phyloP scores from a whole-genome alignment of 805 yeast species.

The Isabelozyma heimii region DNA sequence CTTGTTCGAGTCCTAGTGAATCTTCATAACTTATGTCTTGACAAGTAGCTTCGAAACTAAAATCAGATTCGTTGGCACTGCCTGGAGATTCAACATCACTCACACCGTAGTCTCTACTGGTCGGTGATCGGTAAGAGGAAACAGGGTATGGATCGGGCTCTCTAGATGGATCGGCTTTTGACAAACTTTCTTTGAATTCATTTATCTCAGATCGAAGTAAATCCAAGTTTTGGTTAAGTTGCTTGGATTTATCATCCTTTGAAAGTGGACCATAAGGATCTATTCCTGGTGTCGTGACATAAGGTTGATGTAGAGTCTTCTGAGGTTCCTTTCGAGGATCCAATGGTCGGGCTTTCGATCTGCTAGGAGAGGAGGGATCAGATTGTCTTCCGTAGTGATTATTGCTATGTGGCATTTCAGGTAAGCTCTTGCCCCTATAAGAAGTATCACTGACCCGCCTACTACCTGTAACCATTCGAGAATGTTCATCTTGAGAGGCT shows the following conservation, averaged over 20 bases:
- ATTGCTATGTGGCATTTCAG: neutral
- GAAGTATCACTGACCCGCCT: neutral
- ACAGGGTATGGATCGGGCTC: neutral
- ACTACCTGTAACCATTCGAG: neutral
- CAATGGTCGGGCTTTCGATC: neutral
- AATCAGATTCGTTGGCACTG: conserved; percentile 20
- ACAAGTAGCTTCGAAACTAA: conserved; percentile 38
- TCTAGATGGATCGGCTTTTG: conserved; percentile 16
- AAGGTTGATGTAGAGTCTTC: neutral
- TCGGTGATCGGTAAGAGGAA: neutral
- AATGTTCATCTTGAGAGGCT: neutral
- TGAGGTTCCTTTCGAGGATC: neutral
- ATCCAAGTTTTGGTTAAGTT: conserved; percentile 41
- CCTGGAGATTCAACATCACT: conserved; percentile 4
- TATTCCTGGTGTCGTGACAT: neutral
- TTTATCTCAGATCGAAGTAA: conserved; percentile 41
- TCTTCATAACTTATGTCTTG: conserved; percentile 42
- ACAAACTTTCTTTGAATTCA: conserved; percentile 42
- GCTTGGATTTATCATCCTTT: conserved; percentile 24
- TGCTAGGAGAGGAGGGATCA: neutral
- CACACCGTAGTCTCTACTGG: neutral
- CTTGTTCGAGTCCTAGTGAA: conserved; percentile 32
- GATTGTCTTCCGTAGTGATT: neutral
- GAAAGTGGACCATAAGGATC: neutral
- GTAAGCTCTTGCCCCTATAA: neutral